Percentiles rank a stretch among this genome's conserved stretches.
phyloP scores from a whole-genome alignment of 2,329 filamentous ascomycete genomes.

The Pseudogymnoascus verrucosus region DNA sequence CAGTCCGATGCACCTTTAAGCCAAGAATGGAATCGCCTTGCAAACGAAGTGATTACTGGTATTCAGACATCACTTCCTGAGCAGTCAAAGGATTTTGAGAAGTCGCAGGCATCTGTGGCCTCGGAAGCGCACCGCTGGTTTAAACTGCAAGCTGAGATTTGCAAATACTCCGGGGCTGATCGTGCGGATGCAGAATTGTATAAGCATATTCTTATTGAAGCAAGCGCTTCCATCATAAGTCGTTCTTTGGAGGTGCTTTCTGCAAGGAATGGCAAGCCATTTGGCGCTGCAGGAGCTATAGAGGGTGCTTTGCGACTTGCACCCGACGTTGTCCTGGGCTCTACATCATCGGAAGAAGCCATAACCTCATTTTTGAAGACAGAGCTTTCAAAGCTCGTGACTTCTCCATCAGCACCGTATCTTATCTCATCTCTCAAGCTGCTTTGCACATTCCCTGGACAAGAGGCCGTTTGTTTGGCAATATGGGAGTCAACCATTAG shows the following conservation, averaged over 20 bases:
- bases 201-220: constrained; percentile 12
- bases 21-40: constrained; percentile 54
- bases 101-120: constrained; percentile 62
- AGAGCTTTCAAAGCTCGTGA: constrained; percentile 50
- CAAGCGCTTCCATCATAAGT: constrained; percentile 19
- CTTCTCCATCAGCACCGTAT: constrained; percentile 60
- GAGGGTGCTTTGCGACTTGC: constrained; percentile 41
- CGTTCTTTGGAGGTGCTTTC: constrained; percentile 40
- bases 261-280: constrained; percentile 55
- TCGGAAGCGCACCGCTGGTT: constrained; percentile 63
- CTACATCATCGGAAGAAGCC: constrained; percentile 36
- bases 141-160: constrained; percentile 27
- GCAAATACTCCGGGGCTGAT: constrained; percentile 34
- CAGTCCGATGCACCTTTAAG: constrained; percentile 37
- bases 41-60: constrained; percentile 51
- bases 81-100: constrained; percentile 66
- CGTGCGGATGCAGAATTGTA: constrained; percentile 20
- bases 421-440: constrained; percentile 58
- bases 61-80: constrained; percentile 73
- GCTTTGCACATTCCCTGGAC: constrained; percentile 38
- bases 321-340: constrained; percentile 33
- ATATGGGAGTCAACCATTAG: constrained; percentile 32
- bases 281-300: constrained; percentile 53
- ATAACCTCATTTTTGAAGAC: constrained; percentile 44
- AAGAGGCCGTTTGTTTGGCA: constrained; percentile 19